Evolutionary conservation across 352 stramenopile species (phyloP), one percentile per base, ranked within the genome.

Genomic region (Globisporangium splendens): DNA sequence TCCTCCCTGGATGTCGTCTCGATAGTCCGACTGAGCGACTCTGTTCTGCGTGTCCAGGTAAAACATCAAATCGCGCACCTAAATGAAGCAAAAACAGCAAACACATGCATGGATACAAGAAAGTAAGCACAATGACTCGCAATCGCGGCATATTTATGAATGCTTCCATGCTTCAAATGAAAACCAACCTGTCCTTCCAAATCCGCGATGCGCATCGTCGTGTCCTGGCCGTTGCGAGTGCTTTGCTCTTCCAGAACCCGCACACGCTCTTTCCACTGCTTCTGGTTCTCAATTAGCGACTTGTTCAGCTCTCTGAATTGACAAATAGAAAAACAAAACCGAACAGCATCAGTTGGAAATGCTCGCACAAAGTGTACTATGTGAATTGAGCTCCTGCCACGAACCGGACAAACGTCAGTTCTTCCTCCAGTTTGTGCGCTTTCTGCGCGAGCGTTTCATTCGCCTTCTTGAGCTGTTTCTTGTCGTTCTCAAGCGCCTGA

Each of bases 31-130:
- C 43, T 91, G 74, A 54, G 92, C 83, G 3, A 96, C 78, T 59
- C 91, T 92, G 67, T 64, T 92, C 58, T 95, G 88, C 33, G 86
- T 94, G 57, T 96, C 88, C 28, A 96, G 59, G 62, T 95, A 95
- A 59, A 96, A 95, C 88, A 96, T 96, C 10, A 96, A 58, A 62
- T 96, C 88, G 24, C 83, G 79, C 24, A 81, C 72, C 69, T 79
- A 43, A 13, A 53, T 6, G 43, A 50, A 41, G 10, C 15, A 12
- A 13, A 54, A 5, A 15, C 14, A 46, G 22, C 11, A 53, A 39
- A 48, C 14, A 55, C 12, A 48, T 3, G 14, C 18, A 14, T 53
- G 17, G 35, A 15, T 4, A 60, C n/a, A 6, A 46, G 20, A 39
- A 12, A 8, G 20, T 39, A 0, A 47, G 5, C n/a, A 17, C 13